Conservation (phyloP, 1,284 basidiomycete genomes). For the Sutorius eximius region DNA sequence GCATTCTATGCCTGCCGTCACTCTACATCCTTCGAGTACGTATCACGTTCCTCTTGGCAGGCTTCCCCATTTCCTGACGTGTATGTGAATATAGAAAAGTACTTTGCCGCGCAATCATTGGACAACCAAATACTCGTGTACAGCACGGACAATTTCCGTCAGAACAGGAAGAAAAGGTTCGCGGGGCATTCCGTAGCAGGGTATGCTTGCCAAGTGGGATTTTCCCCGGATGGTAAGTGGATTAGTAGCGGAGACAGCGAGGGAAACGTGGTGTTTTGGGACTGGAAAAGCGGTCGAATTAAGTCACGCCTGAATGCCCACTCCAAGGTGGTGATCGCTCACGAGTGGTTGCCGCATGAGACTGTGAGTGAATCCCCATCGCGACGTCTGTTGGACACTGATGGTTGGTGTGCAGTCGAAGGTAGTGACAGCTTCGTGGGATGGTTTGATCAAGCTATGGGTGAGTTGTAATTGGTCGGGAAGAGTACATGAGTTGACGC, state of each 20-base stretch:
- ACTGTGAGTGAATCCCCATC: conserved; percentile 60
- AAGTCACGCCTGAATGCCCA: conserved; percentile 89
- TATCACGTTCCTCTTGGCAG: conserved; percentile 22
- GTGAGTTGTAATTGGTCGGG: conserved; percentile 36
- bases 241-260: conserved; percentile 94
- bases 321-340: conserved; percentile 92
- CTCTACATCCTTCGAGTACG: conserved; percentile 90
- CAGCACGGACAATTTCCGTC: conserved; percentile 95
- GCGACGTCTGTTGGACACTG: conserved; percentile 8
- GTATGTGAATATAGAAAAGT: conserved; percentile 69
- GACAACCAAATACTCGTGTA: conserved; percentile 99
- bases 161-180: conserved; percentile 97
- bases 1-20: conserved; percentile 99
- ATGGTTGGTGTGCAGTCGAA: conserved; percentile 65
- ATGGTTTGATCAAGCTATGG: conserved; percentile 97
- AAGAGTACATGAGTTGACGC: conserved; percentile 8
- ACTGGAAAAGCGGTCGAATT: conserved; percentile 97
- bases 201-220: conserved; percentile 95
- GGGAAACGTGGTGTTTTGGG: conserved; percentile 98
- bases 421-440: conserved; percentile 95
- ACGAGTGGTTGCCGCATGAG: conserved; percentile 98
- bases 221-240: conserved; percentile 97
- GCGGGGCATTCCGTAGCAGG: conserved; percentile 96
- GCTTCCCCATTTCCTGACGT: background rate
- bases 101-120: conserved; percentile 94